Evolutionary conservation across 768 basidiomycete species (phyloP).

Genomic region (Tylopilus rubrobrunneus): DNA sequence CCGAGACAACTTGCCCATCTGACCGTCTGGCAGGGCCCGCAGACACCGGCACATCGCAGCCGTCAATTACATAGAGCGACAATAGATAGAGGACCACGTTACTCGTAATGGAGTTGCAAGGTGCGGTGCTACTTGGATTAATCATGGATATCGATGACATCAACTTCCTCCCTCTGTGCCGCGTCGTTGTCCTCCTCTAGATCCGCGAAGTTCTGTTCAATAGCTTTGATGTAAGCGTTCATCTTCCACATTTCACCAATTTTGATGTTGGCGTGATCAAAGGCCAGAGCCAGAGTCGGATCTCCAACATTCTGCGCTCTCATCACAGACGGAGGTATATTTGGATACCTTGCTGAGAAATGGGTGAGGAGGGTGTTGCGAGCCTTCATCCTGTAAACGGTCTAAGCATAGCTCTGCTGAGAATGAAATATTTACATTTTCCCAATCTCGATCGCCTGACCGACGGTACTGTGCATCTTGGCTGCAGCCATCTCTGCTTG

Average conservation of each 20-base stretch:
- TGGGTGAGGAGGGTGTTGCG: constrained; percentile 87
- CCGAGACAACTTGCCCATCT: too few species aligned
- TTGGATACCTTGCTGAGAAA: constrained; percentile 93
- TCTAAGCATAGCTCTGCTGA: background rate
- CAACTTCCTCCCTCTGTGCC: constrained; percentile 8
- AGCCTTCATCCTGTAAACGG: constrained; percentile 68
- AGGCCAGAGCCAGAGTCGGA: constrained; percentile 67
- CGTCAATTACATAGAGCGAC: too few species aligned
- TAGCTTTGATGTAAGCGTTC: constrained; percentile 65
- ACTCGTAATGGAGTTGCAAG: too few species aligned
- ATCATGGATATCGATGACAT: constrained; percentile 23
- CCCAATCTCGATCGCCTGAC: constrained; percentile 81
- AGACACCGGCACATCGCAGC: too few species aligned
- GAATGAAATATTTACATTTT: constrained; percentile 45
- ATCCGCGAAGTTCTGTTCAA: constrained; percentile 61
- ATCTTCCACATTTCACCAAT: constrained; percentile 87
- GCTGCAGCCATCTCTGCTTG: constrained; percentile 63
- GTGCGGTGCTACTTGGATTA: too few species aligned
- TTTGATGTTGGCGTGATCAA: constrained; percentile 71
- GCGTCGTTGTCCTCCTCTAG: constrained; percentile 41
- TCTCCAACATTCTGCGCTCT: constrained; percentile 22
- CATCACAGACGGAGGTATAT: constrained; percentile 54
- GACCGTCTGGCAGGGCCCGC: too few species aligned
- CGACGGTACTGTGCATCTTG: constrained; percentile 88
- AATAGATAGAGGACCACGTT: too few species aligned